These are phyloP conservation scores for Nepenthes mirabilis DNA, from an alignment of 148 eudicot genomes.

Conservation along the genomic window DNA sequence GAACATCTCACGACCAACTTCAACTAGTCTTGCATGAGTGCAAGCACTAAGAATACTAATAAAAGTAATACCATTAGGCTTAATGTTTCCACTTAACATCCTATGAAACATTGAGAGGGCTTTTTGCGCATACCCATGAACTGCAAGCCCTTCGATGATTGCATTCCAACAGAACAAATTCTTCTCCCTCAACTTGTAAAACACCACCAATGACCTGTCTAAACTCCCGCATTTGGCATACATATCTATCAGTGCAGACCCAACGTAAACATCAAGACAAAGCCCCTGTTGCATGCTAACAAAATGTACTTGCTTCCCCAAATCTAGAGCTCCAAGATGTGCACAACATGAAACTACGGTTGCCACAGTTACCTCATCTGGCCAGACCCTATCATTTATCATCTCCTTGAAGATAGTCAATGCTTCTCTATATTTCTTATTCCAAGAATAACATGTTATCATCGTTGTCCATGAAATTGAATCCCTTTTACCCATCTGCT, in stretches of 20 bases:
- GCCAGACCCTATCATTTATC: constrained; percentile 29
- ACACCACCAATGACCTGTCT: constrained; percentile 23
- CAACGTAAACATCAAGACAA: constrained; percentile 26
- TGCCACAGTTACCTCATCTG: constrained; percentile 62
- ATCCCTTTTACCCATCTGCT: constrained; percentile 39
- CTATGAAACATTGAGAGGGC: constrained; percentile 23
- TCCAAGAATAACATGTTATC: constrained; percentile 53
- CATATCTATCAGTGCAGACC: constrained; percentile 35
- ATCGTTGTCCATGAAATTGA: constrained; percentile 75
- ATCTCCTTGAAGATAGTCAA: constrained; percentile 47
- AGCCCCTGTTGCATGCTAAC: constrained; percentile 10
- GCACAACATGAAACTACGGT: constrained; percentile 34
- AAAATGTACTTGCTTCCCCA: constrained; percentile 21
- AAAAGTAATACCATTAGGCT: constrained; percentile 28
- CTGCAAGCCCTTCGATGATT: constrained; percentile 31
- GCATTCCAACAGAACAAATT: constrained; percentile 32
- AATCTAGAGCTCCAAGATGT: constrained; percentile 32
- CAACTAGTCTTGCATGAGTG: constrained; percentile 25
- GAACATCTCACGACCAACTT: constrained; percentile 26
- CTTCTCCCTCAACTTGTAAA: constrained; percentile 24
- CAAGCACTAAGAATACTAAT: constrained; percentile 32
- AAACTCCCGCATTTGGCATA: constrained; percentile 36
- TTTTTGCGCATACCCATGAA: constrained; percentile 27
- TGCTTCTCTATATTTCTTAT: constrained; percentile 40
- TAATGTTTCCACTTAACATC: constrained; percentile 18